These are phyloP conservation scores for Hymenoscyphus linearis DNA, from an alignment of 2,329 filamentous ascomycete genomes.

Conservation along the genomic window DNA sequence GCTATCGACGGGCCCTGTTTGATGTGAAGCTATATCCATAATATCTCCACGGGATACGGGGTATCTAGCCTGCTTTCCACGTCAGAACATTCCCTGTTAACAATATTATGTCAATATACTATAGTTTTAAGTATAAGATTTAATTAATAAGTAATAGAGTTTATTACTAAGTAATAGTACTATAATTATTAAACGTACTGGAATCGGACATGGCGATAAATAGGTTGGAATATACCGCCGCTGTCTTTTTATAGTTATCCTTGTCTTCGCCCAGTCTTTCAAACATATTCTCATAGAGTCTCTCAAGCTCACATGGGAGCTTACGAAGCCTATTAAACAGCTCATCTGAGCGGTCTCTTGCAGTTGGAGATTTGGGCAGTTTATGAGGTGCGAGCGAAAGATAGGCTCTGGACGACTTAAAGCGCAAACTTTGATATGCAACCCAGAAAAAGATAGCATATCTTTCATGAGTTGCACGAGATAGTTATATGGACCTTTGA, in stretches of 20 bases:
- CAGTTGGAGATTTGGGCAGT: slow-evolving; percentile 3
- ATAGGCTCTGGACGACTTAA: slow-evolving; percentile 16
- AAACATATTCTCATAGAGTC: neutral
- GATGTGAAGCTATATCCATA: too few relatives aligned
- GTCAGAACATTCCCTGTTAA: too few relatives aligned
- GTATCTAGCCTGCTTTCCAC: too few relatives aligned
- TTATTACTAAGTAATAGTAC: too few relatives aligned
- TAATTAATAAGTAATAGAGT: too few relatives aligned
- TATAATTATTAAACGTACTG: too few relatives aligned
- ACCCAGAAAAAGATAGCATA: neutral
- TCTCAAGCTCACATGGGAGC: slow-evolving; percentile 6
- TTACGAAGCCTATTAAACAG: neutral
- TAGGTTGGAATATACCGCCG: neutral
- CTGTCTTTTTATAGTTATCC: neutral
- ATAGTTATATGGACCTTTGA: neutral
- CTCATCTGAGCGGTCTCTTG: slow-evolving; percentile 8
- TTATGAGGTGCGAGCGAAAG: slow-evolving; percentile 13
- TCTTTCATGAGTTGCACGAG: slow-evolving; percentile 1
- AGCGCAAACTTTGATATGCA: slow-evolving; percentile 17
- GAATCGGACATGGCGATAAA: neutral
- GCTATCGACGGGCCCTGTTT: too few relatives aligned
- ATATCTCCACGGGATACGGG: too few relatives aligned
- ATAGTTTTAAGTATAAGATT: too few relatives aligned
- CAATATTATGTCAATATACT: too few relatives aligned
- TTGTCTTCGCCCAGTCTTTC: neutral